Evolutionary conservation across 306 rosid species (phyloP).

Genomic region (barrel medic (Medicago truncatula)): MtrunA17r5.0-ANR NC_053049.1:39847001-39847500

Average conservation of each 20-base stretch:
- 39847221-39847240: slow-evolving; percentile 89
- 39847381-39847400: slow-evolving; percentile 1
- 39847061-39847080: slow-evolving; percentile 76
- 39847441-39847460: slow-evolving; percentile 5
- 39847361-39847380: slow-evolving; percentile 6
- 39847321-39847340: slow-evolving; percentile 7
- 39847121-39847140: slow-evolving; percentile 43
- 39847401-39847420: not conserved
- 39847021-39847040: slow-evolving; percentile 97
- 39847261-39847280: slow-evolving; percentile 27
- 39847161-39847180: slow-evolving; percentile 75
- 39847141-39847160: slow-evolving; percentile 48
- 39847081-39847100: slow-evolving; percentile 42
- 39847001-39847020: slow-evolving; percentile 80
- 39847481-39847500: not conserved
- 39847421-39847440: not conserved
- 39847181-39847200: slow-evolving; percentile 90
- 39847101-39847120: slow-evolving; percentile 47
- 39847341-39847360: not conserved
- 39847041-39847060: slow-evolving; percentile 93
- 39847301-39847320: not conserved
- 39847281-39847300: slow-evolving; percentile 1
- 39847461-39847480: not conserved
- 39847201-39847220: slow-evolving; percentile 98
- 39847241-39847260: slow-evolving; percentile 63